Base-by-base conservation (phyloP, 805 yeast species). In the Saturnispora gosingensis region DNA sequence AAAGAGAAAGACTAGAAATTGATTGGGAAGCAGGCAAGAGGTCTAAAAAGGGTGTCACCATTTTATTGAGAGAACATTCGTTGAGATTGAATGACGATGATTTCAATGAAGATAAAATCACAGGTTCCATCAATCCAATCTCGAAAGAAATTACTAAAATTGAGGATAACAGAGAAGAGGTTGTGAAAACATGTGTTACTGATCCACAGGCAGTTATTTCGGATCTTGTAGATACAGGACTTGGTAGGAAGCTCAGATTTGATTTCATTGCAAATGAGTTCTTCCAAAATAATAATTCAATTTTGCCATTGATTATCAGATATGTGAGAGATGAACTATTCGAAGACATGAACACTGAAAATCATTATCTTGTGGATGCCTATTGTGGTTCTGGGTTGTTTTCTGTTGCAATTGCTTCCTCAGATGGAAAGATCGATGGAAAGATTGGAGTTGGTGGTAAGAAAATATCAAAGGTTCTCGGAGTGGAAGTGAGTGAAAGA, bases 321-420 rank as follows among this genome's bases (percentile, higher is more conserved):
- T 90, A 88, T 64, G 99, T 93, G 16, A 78, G 83, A 54, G 75
- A 80, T 8, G 87, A 88, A 61, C 68, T 90, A 49, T 72, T 72
- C 46, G 67, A 80, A 35, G 50, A 57, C 8, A 60, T 61, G 3
- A 45, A 47, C n/a, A 67, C 60, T 27, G 67, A 67, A 30, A 42
- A 50, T 8, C 78, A 80, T 60, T 88, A 82, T 63, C 70, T 90
- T 46, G 96, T 90, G 27, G 98, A 90, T 67, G 95, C 97, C 0
- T 90, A 90, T 70, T 90, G 98, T 73, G 98, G 98, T 1, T 86
- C 95, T 3, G 99, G 99, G 0, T 72, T 93, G 43, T 93, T 93
- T 68, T 85, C 95, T 55, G 83, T 93, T 53, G 82, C 97, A 8
- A 84, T 95, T 59, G 83, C 93, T 28, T 46, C 52, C 6, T 36